phyloP scores from a whole-genome alignment of 352 stramenopile species.

The Pythium scleroteichum region DNA sequence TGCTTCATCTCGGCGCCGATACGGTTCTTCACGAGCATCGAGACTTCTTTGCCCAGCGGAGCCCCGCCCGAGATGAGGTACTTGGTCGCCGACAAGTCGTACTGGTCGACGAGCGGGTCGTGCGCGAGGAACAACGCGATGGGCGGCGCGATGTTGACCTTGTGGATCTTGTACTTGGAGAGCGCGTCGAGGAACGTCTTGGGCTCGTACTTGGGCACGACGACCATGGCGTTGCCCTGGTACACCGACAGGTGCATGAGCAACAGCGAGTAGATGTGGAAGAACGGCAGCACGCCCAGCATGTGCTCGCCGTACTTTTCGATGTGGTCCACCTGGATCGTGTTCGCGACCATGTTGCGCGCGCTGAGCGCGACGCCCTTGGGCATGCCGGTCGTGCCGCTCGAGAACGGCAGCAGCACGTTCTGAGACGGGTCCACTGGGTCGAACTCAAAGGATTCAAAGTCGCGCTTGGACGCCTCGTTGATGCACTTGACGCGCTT shows the following conservation, averaged over 20 bases:
- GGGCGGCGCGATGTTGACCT: constrained; percentile 84
- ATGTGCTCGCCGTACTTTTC: constrained; percentile 54
- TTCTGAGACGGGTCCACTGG: constrained; percentile 58
- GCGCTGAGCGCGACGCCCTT: constrained; percentile 84
- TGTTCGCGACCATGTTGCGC: constrained; percentile 89
- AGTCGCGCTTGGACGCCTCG: constrained; percentile 39
- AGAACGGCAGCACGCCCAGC: constrained; percentile 89
- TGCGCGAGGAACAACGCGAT: constrained; percentile 85
- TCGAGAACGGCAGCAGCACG: constrained; percentile 90
- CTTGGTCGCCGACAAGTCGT: constrained; percentile 85
- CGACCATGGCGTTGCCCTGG: constrained; percentile 79
- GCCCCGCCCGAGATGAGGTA: constrained; percentile 72
- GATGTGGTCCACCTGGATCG: constrained; percentile 78
- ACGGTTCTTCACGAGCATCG: constrained; percentile 53
- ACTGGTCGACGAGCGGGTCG: constrained; percentile 89
- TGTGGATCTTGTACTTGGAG: constrained; percentile 49
- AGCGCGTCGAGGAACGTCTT: constrained; percentile 85
- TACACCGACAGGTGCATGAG: constrained; percentile 82
- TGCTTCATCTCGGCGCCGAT: constrained; percentile 45
- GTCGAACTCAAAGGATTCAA: constrained; percentile 49
- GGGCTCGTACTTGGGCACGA: constrained; percentile 90
- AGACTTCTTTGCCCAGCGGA: constrained; percentile 66
- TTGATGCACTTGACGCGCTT: constrained; percentile 60
- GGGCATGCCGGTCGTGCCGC: constrained; percentile 91
- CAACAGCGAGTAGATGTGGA: constrained; percentile 94